phyloP scores from a whole-genome alignment of 176 grass and related monocot species.

The Coix lacrymajobi region DNA sequence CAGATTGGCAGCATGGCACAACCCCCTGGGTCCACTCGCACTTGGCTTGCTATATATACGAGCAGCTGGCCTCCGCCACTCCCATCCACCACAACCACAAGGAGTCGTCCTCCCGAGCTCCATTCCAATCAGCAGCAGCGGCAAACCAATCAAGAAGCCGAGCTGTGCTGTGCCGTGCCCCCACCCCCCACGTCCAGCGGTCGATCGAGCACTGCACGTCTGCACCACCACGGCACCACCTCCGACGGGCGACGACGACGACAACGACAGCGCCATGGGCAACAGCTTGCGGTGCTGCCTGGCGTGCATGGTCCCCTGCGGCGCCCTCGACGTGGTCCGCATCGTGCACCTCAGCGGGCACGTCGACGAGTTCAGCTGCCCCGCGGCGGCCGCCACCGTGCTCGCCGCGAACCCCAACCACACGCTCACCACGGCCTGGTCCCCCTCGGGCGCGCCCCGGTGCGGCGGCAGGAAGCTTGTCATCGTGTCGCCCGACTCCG shows the following conservation, averaged over 20 bases:
- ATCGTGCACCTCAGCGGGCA: slow-evolving; percentile 83
- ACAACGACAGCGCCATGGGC: slow-evolving; percentile 45
- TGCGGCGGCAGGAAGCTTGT: slow-evolving; percentile 65
- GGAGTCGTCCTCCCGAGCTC: neutral
- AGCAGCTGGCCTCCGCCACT: slow-evolving; percentile 7
- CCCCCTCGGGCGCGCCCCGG: slow-evolving; percentile 39
- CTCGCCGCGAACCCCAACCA: slow-evolving; percentile 81
- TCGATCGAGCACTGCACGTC: neutral
- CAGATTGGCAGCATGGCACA: slow-evolving; percentile 16
- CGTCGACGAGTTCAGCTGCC: slow-evolving; percentile 79
- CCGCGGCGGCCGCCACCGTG: slow-evolving; percentile 48
- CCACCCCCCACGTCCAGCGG: neutral
- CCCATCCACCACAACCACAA: slow-evolving; percentile 20
- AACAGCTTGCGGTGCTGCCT: slow-evolving; percentile 92
- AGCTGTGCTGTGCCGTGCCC: neutral
- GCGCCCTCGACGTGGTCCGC: slow-evolving; percentile 79
- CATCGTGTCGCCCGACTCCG: slow-evolving; percentile 70
- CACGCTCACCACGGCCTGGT: slow-evolving; percentile 68
- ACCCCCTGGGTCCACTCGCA: slow-evolving; percentile 9
- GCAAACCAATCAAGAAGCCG: slow-evolving; percentile 7
- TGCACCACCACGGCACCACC: too few relatives aligned
- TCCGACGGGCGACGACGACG: neutral
- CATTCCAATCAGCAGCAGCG: neutral
- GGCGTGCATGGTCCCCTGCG: slow-evolving; percentile 85
- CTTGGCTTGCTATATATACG: slow-evolving; percentile 44